These are phyloP conservation scores for Senecio squalidus DNA, from an alignment of 140 eudicot species.

Conservation along the genomic window DNA sequence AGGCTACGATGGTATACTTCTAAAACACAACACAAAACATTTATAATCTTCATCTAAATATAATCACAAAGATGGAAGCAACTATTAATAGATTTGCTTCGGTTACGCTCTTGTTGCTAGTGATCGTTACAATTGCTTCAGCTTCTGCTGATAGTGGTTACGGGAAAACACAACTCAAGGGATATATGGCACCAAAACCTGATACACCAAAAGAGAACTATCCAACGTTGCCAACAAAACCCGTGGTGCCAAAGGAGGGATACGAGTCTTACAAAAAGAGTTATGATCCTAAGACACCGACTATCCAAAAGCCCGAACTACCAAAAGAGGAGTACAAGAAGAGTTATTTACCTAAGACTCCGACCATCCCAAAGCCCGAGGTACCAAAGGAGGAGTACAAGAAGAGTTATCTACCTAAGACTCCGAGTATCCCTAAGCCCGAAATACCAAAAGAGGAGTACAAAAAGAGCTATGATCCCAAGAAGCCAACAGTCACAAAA, in stretches of 20 bases:
- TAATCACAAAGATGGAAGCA: conserved; percentile 19
- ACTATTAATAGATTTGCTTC: not conserved
- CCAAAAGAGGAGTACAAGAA: too few relatives aligned
- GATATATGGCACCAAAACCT: not conserved
- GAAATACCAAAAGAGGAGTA: too few relatives aligned
- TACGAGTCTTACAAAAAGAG: too few relatives aligned
- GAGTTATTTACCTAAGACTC: too few relatives aligned
- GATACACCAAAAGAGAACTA: not conserved
- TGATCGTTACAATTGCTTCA: not conserved
- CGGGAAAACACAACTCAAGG: conserved; percentile 8
- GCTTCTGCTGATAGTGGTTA: conserved; percentile 4
- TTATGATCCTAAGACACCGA: too few relatives aligned
- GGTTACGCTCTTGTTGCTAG: conserved; percentile 4
- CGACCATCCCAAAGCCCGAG: too few relatives aligned
- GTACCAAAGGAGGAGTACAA: too few relatives aligned
- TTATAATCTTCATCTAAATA: not conserved
- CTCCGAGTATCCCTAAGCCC: too few relatives aligned
- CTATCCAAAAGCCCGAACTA: too few relatives aligned
- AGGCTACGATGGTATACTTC: not conserved
- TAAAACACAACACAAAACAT: conserved; percentile 12
- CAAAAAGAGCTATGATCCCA: too few relatives aligned
- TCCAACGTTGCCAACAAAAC: not conserved
- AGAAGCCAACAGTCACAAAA: too few relatives aligned
- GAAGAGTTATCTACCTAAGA: too few relatives aligned
- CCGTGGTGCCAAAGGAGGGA: not conserved